Evolutionary conservation across 140 eudicot species (phyloP), one percentile per base, ranked within the genome.

Genomic region (Cichorium intybus): DNA sequence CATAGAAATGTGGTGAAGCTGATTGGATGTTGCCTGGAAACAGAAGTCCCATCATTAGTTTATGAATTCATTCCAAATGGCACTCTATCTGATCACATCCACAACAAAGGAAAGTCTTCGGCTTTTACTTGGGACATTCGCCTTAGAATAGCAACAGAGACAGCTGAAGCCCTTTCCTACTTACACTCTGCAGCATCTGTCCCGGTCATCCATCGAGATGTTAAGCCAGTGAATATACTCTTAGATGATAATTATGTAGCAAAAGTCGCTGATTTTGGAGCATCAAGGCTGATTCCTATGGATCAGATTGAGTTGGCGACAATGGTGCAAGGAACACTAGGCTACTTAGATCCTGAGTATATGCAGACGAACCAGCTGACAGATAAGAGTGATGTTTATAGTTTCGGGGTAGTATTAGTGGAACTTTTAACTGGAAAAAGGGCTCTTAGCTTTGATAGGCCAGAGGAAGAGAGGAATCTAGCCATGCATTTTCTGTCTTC

Each of bases 261-360:
- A 49, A 70, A 60, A 70, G 69, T 70, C 12, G 55, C 69, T 48
- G 76, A 70, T 60, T 70, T 70, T 10, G 69, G 76, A 47, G 76
- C 76, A 24, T 70, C 76, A 0, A 60, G 68, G 69, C 69, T 60
- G 15, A 37, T 60, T 15, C 76, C 69, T 29, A 33, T 34, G 54
- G 76, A 70, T 70, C 69, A 70, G 18, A 60, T 31, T 10, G 76
- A 80, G 34, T 21, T 81, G 17, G 56, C 79, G 1, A 80, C 81
- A 11, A 20, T 75, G 41, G 81, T 80, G 7, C 81, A 70, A 56
- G 81, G 81, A 28, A 81, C 82, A 4, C 22, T 66, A 2, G 86
- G 86, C 1, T 81, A 81, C 49, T 61, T 72, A 24, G 77, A 72
- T 55, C 77, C 77, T 3, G 77, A 72, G 41, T 72, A 72, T 34